phyloP scores from a whole-genome alignment of 2,329 filamentous ascomycete genomes.

The Pseudocercospora vitis region DNA sequence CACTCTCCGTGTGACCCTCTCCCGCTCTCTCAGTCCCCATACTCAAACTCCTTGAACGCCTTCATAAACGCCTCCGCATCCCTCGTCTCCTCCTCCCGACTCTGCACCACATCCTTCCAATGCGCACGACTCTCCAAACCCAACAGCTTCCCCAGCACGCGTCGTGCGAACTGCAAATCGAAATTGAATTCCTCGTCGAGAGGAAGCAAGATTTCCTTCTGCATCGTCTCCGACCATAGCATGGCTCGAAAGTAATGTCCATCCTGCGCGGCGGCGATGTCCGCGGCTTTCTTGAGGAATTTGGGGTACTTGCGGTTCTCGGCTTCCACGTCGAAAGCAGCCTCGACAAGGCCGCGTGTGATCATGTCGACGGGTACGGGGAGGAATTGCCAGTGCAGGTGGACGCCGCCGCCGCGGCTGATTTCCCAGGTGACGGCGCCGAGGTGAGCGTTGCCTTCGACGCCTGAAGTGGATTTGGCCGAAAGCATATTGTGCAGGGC shows the following conservation, averaged over 20 bases:
- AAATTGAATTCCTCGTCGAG: conserved; percentile 77
- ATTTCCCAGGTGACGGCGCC: conserved; percentile 93
- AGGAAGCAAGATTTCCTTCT: conserved; percentile 68
- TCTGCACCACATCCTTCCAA: conserved; percentile 84
- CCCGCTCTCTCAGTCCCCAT: background rate
- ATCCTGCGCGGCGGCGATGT: conserved; percentile 29
- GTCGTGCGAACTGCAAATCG: conserved; percentile 85
- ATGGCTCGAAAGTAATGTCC: conserved; percentile 39
- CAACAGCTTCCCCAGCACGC: conserved; percentile 84
- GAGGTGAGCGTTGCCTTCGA: conserved; percentile 56
- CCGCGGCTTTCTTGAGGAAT: conserved; percentile 43
- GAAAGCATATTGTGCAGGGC: conserved; percentile 76
- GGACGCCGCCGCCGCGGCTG: conserved; percentile 74
- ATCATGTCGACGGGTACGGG: conserved; percentile 71
- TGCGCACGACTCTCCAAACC: conserved; percentile 73
- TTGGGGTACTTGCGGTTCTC: conserved; percentile 67
- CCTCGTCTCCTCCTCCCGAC: conserved; percentile 70
- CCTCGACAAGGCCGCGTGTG: conserved; percentile 73
- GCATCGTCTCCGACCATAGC: conserved; percentile 44
- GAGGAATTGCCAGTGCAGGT: conserved; percentile 91
- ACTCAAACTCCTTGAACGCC: conserved; percentile 79
- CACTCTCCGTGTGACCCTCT: background rate
- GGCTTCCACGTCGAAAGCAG: conserved; percentile 83
- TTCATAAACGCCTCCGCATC: conserved; percentile 78
- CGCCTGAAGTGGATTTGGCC: conserved; percentile 31